These are phyloP conservation scores for Pyricularia grisea DNA, from an alignment of 2,329 filamentous ascomycete species.

Conservation along the genomic window DNA sequence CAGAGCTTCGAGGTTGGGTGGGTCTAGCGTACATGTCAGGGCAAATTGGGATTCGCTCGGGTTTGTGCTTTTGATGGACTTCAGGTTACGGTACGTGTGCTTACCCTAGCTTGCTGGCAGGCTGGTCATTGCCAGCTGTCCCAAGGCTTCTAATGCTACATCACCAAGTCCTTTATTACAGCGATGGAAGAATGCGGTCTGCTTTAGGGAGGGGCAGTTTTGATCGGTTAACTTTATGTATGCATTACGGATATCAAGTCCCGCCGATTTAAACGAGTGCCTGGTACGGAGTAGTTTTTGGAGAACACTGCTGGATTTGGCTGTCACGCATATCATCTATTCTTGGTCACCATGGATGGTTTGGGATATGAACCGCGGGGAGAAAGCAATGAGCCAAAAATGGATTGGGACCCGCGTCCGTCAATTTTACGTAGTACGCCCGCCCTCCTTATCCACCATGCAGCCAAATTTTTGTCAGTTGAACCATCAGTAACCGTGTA, in stretches of 20 bases:
- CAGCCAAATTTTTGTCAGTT: neutral
- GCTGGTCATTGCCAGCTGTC: neutral
- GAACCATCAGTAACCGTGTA: neutral
- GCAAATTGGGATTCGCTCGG: slow-evolving; percentile 5
- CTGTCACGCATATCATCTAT: neutral
- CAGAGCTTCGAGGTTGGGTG: neutral
- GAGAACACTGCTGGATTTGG: neutral
- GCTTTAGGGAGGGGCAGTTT: neutral
- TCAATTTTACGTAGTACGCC: neutral
- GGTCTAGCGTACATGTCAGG: slow-evolving; percentile 2
- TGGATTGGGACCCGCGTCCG: neutral
- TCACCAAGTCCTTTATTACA: neutral
- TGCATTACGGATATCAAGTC: neutral
- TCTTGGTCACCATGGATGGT: neutral
- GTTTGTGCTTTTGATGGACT: neutral
- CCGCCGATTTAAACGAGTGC: neutral
- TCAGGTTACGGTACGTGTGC: neutral
- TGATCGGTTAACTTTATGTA: neutral
- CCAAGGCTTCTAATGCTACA: neutral
- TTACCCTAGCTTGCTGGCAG: neutral
- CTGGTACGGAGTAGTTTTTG: neutral
- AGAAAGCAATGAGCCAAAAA: neutral
- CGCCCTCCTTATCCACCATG: neutral
- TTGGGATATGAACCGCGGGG: neutral
- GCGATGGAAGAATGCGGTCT: neutral